phyloP scores from a whole-genome alignment of 2,329 filamentous ascomycete species.

The Podosphaera fusca region DNA sequence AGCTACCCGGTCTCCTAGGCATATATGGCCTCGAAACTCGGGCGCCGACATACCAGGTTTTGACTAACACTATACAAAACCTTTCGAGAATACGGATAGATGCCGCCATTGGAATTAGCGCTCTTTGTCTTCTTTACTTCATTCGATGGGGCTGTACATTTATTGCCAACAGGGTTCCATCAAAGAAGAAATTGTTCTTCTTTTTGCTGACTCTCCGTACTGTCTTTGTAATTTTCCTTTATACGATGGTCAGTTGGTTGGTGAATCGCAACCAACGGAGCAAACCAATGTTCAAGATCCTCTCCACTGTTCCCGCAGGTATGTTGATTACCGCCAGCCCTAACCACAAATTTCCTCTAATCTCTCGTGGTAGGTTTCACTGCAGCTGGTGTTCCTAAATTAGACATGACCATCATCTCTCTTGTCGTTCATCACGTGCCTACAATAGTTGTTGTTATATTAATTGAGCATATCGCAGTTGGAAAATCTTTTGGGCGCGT shows the following conservation, averaged over 20 bases:
- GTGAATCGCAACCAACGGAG: slow-evolving; percentile 46
- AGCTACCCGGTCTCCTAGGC: slow-evolving; percentile 63
- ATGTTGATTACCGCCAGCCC: slow-evolving; percentile 7
- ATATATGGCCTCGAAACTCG: slow-evolving; percentile 46
- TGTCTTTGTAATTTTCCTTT: slow-evolving; percentile 75
- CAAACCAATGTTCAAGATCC: slow-evolving; percentile 47
- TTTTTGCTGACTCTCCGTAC: slow-evolving; percentile 81
- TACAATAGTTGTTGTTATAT: slow-evolving; percentile 71
- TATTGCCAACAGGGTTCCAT: slow-evolving; percentile 44
- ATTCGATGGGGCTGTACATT: slow-evolving; percentile 44
- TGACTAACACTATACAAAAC: slow-evolving; percentile 61
- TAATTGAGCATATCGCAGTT: slow-evolving; percentile 93
- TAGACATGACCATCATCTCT: slow-evolving; percentile 43
- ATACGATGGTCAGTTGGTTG: slow-evolving; percentile 75
- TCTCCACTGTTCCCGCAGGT: slow-evolving; percentile 59
- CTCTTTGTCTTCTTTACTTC: slow-evolving; percentile 52
- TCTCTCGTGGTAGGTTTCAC: slow-evolving; percentile 39
- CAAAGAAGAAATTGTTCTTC: slow-evolving; percentile 54
- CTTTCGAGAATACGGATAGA: slow-evolving; percentile 47
- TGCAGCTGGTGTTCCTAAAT: slow-evolving; percentile 46
- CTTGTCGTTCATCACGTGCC: slow-evolving; percentile 53
- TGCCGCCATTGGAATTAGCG: slow-evolving; percentile 71
- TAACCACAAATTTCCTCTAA: slow-evolving; percentile 1
- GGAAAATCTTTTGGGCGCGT: slow-evolving; percentile 89
- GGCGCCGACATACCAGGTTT: slow-evolving; percentile 55